Conservation (phyloP, 2,329 filamentous ascomycete genomes). For the Fusarium chlamydosporum region DNA sequence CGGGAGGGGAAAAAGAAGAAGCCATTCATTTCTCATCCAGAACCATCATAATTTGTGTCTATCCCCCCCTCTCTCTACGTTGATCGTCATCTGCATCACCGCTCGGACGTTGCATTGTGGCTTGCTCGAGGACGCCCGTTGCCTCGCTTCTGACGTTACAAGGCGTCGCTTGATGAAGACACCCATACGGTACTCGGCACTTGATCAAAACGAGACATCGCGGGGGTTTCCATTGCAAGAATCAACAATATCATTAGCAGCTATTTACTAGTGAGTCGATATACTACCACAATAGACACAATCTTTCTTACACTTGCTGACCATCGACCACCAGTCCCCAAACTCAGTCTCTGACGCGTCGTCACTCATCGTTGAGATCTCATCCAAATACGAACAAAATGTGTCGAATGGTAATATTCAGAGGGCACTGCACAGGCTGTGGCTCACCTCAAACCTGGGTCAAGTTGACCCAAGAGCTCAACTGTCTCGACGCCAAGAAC, state of each 20-base stretch:
- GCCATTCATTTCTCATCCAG: neutral
- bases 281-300: neutral
- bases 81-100: slow-evolving; percentile 4
- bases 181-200: slow-evolving; percentile 17
- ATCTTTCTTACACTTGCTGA: slow-evolving; percentile 7
- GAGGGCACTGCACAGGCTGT: slow-evolving; percentile 62
- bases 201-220: slow-evolving; percentile 24
- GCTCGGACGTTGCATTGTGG: slow-evolving; percentile 33
- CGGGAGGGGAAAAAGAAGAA: neutral
- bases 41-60: neutral
- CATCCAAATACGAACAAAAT: slow-evolving; percentile 50
- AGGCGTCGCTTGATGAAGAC: slow-evolving; percentile 32
- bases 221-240: slow-evolving; percentile 10
- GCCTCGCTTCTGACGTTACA: slow-evolving; percentile 27
- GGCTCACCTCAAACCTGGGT: slow-evolving; percentile 59
- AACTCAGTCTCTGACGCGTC: slow-evolving; percentile 1
- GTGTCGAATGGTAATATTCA: slow-evolving; percentile 64
- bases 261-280: neutral
- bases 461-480: slow-evolving; percentile 62
- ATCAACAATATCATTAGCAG: neutral
- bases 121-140: slow-evolving; percentile 10
- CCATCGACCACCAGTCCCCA: neutral
- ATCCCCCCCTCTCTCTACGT: neutral
- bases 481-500: slow-evolving; percentile 66
- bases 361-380: slow-evolving; percentile 10